Base-by-base conservation (phyloP, 208 protist species). In the Vickermania spadyakhi region DNA sequence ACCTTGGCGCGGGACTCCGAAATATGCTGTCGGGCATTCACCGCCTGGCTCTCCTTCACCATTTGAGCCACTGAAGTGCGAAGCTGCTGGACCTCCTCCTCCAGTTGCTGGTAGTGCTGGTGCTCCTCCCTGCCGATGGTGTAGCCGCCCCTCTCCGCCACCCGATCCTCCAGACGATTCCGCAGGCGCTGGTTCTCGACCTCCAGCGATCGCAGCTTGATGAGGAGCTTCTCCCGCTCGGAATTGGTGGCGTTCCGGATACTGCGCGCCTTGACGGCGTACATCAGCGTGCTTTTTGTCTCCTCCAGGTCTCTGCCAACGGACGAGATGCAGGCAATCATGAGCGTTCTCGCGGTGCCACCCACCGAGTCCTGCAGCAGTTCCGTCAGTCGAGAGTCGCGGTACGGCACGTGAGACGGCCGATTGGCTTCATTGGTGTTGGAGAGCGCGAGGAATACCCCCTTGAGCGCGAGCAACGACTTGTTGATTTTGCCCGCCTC, bases 221-320 rank as follows among this genome's bases (percentile, higher is more conserved):
- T 75, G 41, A 90, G 72, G 30, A 96, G 62, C 63, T 88, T 92
- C 58, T 93, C 81, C 49, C 64, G 66, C 56, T 93, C 81, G 36
- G 77, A 87, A 75, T 94, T 90, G 31, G 87, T 76, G 1, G 75
- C 77, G 70, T 98, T 98, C 53, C 89, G 79, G 70, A 98, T 98
- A 55, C 94, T 96, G 28, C 91, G 75, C 5, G 95, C 95, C 56
- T 96, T 87, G 50, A 96, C 93, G 13, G 96, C 96, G 70, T 98
- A 98, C 67, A 96, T 85, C n/a, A 99, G 77, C 5, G 97, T 98
- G 49, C 86, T 96, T 61, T 96, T 86, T 4, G 93, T 97, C 72
- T 99, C 96, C 54, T 98, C 96, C 68, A 97, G 87, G 66, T 98
- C 96, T n/a, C 77, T 63, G 28, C 93, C 94, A 18, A 96, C 87